phyloP scores from a whole-genome alignment of 495 filamentous ascomycete species.

The Achaetomiella virescens region DNA sequence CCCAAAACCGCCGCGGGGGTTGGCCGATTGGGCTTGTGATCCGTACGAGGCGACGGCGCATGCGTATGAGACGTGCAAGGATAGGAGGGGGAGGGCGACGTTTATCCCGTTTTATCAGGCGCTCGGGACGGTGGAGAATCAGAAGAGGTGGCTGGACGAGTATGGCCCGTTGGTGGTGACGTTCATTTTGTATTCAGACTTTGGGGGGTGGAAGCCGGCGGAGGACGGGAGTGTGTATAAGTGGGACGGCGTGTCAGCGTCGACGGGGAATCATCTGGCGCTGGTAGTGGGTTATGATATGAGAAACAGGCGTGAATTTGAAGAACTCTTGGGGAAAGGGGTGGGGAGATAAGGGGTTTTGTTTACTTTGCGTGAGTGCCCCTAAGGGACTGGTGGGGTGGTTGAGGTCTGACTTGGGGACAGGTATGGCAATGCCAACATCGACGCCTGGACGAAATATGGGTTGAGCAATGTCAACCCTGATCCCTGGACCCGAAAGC shows the following conservation, averaged over 20 bases:
- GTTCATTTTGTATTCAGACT: constrained; percentile 16
- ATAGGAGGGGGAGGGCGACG: constrained; percentile 16
- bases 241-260: constrained; percentile 4
- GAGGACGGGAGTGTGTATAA: neutral
- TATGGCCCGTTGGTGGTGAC: constrained; percentile 20
- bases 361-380: constrained; percentile 20
- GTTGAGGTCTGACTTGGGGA: neutral
- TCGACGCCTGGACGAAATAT: constrained; percentile 20
- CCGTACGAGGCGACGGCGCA: constrained; percentile 14
- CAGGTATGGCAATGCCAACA: constrained; percentile 17
- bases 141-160: constrained; percentile 20
- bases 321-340: constrained; percentile 22
- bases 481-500: constrained; percentile 17
- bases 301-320: constrained; percentile 18
- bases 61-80: constrained; percentile 7
- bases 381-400: neutral
- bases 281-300: constrained; percentile 19
- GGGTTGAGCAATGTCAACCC: constrained; percentile 17
- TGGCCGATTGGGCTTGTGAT: constrained; percentile 20
- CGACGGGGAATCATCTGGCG: constrained; percentile 16
- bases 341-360: constrained; percentile 17
- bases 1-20: neutral
- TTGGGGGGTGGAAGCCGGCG: constrained; percentile 8
- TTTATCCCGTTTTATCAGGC: constrained; percentile 7
- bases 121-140: constrained; percentile 16